Base-by-base conservation (phyloP, 371 early-diverging fungal species). In the Homolaphlyctis polyrhiza region DNA sequence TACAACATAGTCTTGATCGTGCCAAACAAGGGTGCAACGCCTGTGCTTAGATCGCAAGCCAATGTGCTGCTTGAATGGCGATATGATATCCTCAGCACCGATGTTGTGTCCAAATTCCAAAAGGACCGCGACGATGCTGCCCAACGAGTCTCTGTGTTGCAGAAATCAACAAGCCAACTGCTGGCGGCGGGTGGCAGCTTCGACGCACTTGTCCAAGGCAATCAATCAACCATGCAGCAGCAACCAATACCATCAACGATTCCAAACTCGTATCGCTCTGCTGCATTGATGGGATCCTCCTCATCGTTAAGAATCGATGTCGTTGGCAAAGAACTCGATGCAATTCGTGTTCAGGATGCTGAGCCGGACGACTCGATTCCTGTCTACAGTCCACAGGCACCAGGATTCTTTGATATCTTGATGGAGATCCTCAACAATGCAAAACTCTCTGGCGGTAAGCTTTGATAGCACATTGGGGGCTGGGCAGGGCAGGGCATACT, bases 1-100 rank as follows among this genome's bases (percentile, higher is more conserved):
- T 68, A 66, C 49, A 66, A 58, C 39, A 57, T 68, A 13, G 66
- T 68, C n/a, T 48, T 65, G 21, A 68, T 68, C 43, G 68, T 65
- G 25, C 68, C 68, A 23, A 69, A 65, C 33, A 63, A 59, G 50
- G 68, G 68, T 5, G 69, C 67, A 0, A 48, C 43, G 16, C n/a
- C 52, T 6, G 51, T 67, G 18, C 52, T 67, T 33, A 62, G 43
- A 35, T 27, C 65, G 30, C 67, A 67, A 47, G 67, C 67, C 5
- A 58, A 58, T 36, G 35, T 45, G 13, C 39, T 67, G 6, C 51
- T 67, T 29, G 67, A 67, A 58, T 67, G 67, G 67, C 63, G 57
- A 28, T 68, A 69, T 49, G 67, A 67, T 35, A 60, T 67, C 18
- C 45, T 67, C 14, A 64, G 58, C 49, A 25, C 32, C 45, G 64